A percentile compares a stretch with the other conserved stretches of the same genome.
These are phyloP conservation scores for Aspergillus luchuensis DNA, from an alignment of 2,329 filamentous ascomycete species.

Conservation along the genomic window DNA sequence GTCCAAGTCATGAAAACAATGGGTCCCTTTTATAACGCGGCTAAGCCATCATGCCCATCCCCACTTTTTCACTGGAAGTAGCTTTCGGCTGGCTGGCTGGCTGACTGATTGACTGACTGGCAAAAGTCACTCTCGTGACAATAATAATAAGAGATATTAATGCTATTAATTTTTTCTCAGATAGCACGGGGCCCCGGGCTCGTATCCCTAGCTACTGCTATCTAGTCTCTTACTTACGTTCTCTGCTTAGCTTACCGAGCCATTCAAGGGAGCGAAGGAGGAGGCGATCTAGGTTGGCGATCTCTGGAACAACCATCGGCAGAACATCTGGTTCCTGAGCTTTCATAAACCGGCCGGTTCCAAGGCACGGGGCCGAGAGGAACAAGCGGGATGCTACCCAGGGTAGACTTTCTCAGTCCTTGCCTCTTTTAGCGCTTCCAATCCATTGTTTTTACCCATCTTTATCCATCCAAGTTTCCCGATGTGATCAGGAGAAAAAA, in stretches of 20 bases:
- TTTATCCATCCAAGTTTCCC: neutral
- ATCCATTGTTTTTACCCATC: neutral
- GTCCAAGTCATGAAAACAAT: neutral
- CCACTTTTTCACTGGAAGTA: neutral
- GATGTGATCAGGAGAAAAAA: neutral
- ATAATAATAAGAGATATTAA: neutral
- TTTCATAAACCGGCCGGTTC: neutral
- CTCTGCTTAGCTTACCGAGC: neutral
- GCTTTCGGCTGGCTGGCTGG: neutral
- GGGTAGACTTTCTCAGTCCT: neutral
- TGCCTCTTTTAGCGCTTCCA: neutral
- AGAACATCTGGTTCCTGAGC: neutral
- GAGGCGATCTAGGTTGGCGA: neutral
- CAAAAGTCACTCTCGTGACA: neutral
- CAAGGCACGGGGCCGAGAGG: neutral
- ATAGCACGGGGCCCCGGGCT: neutral
- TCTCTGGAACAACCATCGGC: neutral
- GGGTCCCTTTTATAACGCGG: neutral
- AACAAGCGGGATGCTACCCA: neutral
- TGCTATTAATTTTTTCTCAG: neutral
- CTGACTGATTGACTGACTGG: neutral
- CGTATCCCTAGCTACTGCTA: neutral
- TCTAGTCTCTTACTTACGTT: neutral
- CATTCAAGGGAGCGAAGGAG: neutral
- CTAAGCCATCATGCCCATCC: neutral